Conservation (phyloP, 441 rosid species). For the Gossypium schwendimanii region DNA sequence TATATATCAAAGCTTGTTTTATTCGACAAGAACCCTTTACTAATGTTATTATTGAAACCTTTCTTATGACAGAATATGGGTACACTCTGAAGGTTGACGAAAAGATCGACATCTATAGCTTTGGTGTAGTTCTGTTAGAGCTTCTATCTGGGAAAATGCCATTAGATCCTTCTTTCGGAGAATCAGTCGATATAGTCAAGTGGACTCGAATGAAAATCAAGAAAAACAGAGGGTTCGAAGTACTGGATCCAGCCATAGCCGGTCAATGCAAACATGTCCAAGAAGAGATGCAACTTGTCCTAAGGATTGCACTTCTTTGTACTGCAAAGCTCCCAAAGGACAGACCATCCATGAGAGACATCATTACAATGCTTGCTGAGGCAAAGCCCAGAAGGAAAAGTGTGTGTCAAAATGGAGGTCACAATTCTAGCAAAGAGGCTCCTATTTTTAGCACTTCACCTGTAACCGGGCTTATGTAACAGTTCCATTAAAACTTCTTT, state of each 20-base stretch:
- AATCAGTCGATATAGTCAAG: slow-evolving; percentile 56
- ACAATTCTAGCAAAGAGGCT: slow-evolving; percentile 32
- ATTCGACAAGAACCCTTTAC: not conserved
- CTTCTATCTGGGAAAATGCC: slow-evolving; percentile 79
- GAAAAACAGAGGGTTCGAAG: slow-evolving; percentile 44
- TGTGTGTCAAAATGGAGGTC: slow-evolving; percentile 31
- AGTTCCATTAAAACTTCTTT: not conserved
- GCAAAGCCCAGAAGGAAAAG: slow-evolving; percentile 89
- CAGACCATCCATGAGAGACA: slow-evolving; percentile 80
- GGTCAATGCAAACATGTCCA: slow-evolving; percentile 77
- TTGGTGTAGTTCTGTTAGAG: slow-evolving; percentile 78
- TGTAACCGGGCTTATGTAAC: slow-evolving; percentile 36
- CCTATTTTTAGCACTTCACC: slow-evolving; percentile 45
- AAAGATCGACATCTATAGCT: slow-evolving; percentile 87
- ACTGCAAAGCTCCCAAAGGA: slow-evolving; percentile 81
- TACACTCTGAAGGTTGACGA: slow-evolving; percentile 83
- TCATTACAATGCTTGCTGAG: slow-evolving; percentile 79
- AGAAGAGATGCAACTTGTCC: slow-evolving; percentile 82
- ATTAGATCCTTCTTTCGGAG: slow-evolving; percentile 77
- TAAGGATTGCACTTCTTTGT: slow-evolving; percentile 68
- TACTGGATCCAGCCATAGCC: slow-evolving; percentile 58
- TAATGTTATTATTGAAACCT: not conserved
- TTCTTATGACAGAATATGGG: slow-evolving; percentile 58
- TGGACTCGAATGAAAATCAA: slow-evolving; percentile 56
- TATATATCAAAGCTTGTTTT: not conserved